phyloP scores from a whole-genome alignment of 73 alveolate species.

The Uronychia setigera region DNA sequence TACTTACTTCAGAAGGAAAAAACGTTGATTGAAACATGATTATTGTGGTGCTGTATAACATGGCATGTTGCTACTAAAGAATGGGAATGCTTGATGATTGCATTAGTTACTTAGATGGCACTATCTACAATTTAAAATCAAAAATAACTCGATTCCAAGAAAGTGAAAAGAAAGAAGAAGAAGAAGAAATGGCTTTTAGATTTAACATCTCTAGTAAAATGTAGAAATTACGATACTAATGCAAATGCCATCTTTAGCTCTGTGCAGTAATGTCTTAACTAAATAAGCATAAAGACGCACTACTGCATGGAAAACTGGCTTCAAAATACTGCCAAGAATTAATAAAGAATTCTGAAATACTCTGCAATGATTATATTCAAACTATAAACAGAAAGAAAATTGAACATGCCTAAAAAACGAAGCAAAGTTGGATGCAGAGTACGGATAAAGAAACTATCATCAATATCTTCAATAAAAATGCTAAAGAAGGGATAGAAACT shows the following conservation, averaged over 20 bases:
- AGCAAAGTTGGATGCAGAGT: not conserved
- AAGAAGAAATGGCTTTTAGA: conserved; percentile 20
- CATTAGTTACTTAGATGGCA: conserved; percentile 59
- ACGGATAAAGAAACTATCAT: conserved; percentile 2
- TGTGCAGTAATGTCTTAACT: conserved; percentile 90
- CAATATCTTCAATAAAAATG: too few relatives aligned
- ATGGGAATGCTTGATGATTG: conserved; percentile 64
- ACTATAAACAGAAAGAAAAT: conserved; percentile 8
- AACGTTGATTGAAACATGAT: conserved; percentile 64
- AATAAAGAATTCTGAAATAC: conserved; percentile 47
- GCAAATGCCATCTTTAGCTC: conserved; percentile 87
- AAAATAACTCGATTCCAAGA: conserved; percentile 40
- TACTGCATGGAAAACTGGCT: conserved; percentile 81
- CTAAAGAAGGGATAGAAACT: not conserved
- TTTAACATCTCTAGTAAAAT: conserved; percentile 52
- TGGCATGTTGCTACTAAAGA: conserved; percentile 69
- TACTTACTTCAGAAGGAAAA: conserved; percentile 46
- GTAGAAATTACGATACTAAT: conserved; percentile 78
- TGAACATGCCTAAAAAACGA: not conserved
- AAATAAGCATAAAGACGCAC: conserved; percentile 78
- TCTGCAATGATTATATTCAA: conserved; percentile 21
- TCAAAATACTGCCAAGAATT: conserved; percentile 72
- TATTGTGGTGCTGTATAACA: conserved; percentile 56
- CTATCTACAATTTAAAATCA: conserved; percentile 46
- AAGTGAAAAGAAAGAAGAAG: conserved; percentile 22